These are phyloP conservation scores for Carnegiea gigantea DNA, from an alignment of 179 eudicot genomes.

Conservation along the genomic window DNA sequence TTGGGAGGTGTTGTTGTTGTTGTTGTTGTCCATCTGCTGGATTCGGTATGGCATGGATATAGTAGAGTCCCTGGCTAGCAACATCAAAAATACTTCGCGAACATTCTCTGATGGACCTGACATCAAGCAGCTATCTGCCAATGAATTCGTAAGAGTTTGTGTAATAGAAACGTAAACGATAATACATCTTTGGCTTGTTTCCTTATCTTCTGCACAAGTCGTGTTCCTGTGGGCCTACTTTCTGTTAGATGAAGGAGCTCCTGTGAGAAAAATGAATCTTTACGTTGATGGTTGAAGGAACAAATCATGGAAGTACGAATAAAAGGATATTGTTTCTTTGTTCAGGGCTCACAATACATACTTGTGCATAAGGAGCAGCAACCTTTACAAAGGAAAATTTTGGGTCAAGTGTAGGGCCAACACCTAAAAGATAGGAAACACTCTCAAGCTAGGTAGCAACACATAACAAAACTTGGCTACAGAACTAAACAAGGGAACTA, in stretches of 20 bases:
- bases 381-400: constrained; percentile 89
- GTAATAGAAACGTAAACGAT: too few species aligned
- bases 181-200: constrained; percentile 95
- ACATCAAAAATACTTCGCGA: not conserved
- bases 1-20: too few species aligned
- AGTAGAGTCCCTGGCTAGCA: constrained; percentile 79
- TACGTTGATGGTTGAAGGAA: too few species aligned
- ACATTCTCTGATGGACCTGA: too few species aligned
- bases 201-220: constrained; percentile 80
- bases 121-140: too few species aligned
- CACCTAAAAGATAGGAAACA: constrained; percentile 42
- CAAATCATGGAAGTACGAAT: too few species aligned
- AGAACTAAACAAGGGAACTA: not conserved
- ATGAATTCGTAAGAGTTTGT: too few species aligned
- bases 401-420: constrained; percentile 81
- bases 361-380: constrained; percentile 99
- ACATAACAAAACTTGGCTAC: not conserved
- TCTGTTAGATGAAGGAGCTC: constrained; percentile 92
- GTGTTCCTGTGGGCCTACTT: constrained; percentile 60
- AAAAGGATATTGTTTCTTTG: too few species aligned
- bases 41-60: constrained; percentile 95
- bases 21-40: too few species aligned
- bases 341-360: too few species aligned
- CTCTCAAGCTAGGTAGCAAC: not conserved
- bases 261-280: too few species aligned